Evolutionary conservation across 345 rosid species (phyloP).

Genomic region (Salix suchowensis): DNA sequence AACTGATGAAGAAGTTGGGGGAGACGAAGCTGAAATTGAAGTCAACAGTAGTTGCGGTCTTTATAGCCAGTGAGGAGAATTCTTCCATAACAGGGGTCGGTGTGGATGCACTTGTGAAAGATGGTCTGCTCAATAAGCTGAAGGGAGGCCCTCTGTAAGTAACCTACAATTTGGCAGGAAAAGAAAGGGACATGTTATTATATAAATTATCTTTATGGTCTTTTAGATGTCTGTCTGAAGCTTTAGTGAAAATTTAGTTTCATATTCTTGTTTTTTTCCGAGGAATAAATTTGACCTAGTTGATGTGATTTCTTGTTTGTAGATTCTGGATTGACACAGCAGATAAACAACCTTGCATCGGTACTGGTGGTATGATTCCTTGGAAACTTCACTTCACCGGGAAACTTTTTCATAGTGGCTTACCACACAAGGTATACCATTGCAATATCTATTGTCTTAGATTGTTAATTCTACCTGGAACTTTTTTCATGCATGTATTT

Average conservation of each 20-base stretch:
- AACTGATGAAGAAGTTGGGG: conserved; percentile 83
- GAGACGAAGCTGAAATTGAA: conserved; percentile 66
- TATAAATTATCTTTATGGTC: background rate
- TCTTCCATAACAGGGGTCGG: conserved; percentile 81
- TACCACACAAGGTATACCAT: conserved; percentile 70
- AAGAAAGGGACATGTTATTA: background rate
- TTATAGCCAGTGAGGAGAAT: conserved; percentile 92
- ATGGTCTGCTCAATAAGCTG: conserved; percentile 74
- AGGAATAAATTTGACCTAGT: conserved; percentile 2
- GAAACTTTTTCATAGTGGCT: conserved; percentile 94
- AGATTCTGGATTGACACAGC: conserved; percentile 99
- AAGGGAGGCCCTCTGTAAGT: conserved; percentile 89
- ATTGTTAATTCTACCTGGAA: background rate
- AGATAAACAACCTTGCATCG: conserved; percentile 97
- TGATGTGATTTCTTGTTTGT: conserved; percentile 15
- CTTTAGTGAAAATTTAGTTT: background rate
- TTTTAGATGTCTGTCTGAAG: background rate
- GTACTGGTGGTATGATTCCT: conserved; percentile 97
- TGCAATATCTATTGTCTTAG: background rate
- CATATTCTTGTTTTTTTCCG: background rate
- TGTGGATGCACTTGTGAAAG: conserved; percentile 79
- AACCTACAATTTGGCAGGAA: background rate
- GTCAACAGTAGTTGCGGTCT: conserved; percentile 82
- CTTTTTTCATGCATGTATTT: background rate
- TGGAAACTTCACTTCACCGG: conserved; percentile 93